Percentiles rank a stretch among this genome's conserved stretches.
phyloP scores from a whole-genome alignment of 495 filamentous ascomycete species.

The Xylaria longipes region DNA sequence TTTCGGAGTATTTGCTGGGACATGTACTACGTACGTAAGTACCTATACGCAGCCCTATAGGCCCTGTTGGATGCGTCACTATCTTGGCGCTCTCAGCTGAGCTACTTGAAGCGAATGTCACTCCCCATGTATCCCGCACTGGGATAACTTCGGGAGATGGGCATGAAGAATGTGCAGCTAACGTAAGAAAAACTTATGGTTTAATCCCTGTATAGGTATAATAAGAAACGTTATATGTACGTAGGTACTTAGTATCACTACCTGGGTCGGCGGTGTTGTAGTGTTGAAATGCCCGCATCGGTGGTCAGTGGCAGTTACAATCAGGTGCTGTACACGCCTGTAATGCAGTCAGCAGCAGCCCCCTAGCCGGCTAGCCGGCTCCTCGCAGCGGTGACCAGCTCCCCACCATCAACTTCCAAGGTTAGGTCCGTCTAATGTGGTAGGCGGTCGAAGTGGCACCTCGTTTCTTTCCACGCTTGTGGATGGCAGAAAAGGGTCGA shows the following conservation, averaged over 20 bases:
- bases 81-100: slow-evolving; percentile 13
- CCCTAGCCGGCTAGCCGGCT: too few relatives aligned
- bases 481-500: slow-evolving; percentile 29
- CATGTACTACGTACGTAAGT: slow-evolving; percentile 9
- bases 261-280: not conserved
- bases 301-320: not conserved
- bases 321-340: not conserved
- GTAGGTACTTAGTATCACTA: not conserved
- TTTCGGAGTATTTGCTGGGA: not conserved
- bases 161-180: not conserved
- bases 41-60: slow-evolving; percentile 13
- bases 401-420: not conserved
- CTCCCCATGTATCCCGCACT: not conserved
- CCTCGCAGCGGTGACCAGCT: not conserved
- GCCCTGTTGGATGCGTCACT: not conserved
- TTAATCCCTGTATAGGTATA: not conserved
- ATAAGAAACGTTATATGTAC: not conserved
- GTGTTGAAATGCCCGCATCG: not conserved
- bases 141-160: not conserved
- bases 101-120: not conserved
- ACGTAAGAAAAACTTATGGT: not conserved
- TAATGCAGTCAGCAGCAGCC: too few relatives aligned
- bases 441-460: slow-evolving; percentile 26
- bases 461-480: slow-evolving; percentile 26
- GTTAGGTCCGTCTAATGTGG: not conserved